These are phyloP conservation scores for Sporisorium graminicola DNA, from an alignment of 1,284 basidiomycete genomes.

Conservation along the genomic window DNA sequence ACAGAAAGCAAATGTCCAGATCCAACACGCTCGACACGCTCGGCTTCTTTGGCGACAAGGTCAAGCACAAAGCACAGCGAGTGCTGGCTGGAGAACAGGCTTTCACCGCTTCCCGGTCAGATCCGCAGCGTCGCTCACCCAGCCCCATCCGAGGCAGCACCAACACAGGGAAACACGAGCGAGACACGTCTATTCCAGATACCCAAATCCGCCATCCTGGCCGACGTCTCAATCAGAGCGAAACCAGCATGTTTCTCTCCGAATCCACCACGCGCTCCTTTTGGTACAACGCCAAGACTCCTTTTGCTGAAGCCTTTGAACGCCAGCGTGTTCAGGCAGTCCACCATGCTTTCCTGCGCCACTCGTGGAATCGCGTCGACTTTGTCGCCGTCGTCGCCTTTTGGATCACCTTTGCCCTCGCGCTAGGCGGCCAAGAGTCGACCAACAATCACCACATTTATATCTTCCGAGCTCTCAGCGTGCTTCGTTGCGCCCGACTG, in stretches of 20 bases:
- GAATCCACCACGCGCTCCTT: conserved; percentile 39
- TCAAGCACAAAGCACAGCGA: conserved; percentile 48
- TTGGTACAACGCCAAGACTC: conserved; percentile 58
- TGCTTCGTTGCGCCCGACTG: conserved; percentile 84
- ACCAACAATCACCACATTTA: conserved; percentile 79
- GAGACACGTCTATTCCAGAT: background rate
- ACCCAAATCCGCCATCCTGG: conserved; percentile 23
- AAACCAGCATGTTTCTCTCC: conserved; percentile 47
- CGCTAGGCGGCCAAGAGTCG: conserved; percentile 78
- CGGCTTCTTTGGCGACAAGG: conserved; percentile 45
- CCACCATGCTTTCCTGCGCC: conserved; percentile 80
- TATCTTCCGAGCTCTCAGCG: conserved; percentile 89
- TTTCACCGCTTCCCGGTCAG: conserved; percentile 17
- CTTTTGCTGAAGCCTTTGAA: conserved; percentile 73
- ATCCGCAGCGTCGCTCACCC: conserved; percentile 5
- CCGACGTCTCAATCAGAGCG: conserved; percentile 39
- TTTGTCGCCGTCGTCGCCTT: conserved; percentile 84
- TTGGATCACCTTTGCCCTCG: conserved; percentile 81
- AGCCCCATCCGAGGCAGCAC: background rate
- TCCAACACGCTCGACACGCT: conserved; percentile 63
- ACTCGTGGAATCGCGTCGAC: conserved; percentile 94
- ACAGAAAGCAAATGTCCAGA: conserved; percentile 46
- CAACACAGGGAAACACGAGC: background rate
- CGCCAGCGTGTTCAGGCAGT: conserved; percentile 68
- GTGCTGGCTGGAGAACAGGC: conserved; percentile 36